Conservation (phyloP, 2,329 filamentous ascomycete genomes). For the Diaporthe vaccinii region DNA sequence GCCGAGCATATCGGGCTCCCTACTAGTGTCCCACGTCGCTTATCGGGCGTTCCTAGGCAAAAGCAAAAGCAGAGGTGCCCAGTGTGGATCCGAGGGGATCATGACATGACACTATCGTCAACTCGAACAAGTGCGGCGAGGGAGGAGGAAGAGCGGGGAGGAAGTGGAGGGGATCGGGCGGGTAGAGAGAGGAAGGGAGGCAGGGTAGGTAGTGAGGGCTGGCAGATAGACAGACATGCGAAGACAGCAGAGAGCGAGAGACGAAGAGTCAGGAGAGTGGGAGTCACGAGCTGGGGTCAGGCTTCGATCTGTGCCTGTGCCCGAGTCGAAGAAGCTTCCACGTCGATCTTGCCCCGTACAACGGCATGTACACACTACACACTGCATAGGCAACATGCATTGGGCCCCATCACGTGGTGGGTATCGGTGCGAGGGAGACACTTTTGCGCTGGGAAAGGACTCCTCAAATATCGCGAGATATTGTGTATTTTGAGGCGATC, state of each 20-base stretch:
- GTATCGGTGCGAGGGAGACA: conserved; percentile 15
- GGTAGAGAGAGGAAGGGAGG: neutral
- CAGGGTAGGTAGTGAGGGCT: neutral
- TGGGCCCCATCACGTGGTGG: conserved; percentile 26
- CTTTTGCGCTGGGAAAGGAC: neutral
- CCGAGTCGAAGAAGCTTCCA: conserved; percentile 34
- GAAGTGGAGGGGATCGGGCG: neutral
- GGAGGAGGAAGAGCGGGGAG: neutral
- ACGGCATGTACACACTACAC: conserved; percentile 17
- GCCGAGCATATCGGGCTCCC: neutral
- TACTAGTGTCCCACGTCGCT: conserved; percentile 4
- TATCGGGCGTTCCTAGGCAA: conserved; percentile 1
- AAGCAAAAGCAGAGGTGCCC: conserved; percentile 23
- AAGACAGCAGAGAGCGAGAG: neutral
- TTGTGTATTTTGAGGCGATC: conserved; percentile 16
- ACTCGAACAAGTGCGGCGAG: conserved; percentile 19
- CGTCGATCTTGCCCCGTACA: conserved; percentile 15
- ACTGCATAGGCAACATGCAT: conserved; percentile 26
- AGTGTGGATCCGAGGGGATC: conserved; percentile 11
- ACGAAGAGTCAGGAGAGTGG: conserved; percentile 16
- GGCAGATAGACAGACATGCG: neutral
- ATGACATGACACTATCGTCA: conserved; percentile 31
- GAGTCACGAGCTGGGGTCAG: conserved; percentile 14
- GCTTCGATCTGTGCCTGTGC: conserved; percentile 27
- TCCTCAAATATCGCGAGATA: conserved; percentile 27